Evolutionary conservation across 441 rosid species (phyloP).

Genomic region (Euphorbia corollata): DNA sequence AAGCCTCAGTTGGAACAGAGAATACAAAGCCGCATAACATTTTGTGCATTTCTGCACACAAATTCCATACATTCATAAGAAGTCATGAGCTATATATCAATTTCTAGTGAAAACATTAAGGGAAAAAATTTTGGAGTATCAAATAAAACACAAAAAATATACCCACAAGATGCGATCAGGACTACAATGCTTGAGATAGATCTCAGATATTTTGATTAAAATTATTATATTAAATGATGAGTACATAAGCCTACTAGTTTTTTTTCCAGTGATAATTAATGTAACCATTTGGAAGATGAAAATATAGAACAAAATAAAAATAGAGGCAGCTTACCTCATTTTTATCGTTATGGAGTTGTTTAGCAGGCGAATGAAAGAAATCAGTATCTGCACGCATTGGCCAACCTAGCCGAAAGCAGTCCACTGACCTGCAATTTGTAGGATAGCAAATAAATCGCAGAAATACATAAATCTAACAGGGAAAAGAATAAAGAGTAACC

Average conservation of each 20-base stretch:
- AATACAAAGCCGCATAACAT: not conserved
- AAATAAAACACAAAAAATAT: not conserved
- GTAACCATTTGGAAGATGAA: not conserved
- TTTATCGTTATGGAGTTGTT: constrained; percentile 32
- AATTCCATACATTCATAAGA: not conserved
- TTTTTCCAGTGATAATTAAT: not conserved
- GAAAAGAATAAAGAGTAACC: no score
- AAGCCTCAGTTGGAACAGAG: not conserved
- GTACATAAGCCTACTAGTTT: not conserved
- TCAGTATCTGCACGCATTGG: constrained; percentile 97
- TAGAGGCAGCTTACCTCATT: constrained; percentile 45
- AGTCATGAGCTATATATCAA: no score
- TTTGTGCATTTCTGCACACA: not conserved
- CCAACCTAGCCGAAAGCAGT: constrained; percentile 97
- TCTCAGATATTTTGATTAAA: no score
- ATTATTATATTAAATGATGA: no score
- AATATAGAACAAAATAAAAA: constrained; percentile 5
- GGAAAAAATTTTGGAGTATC: not conserved
- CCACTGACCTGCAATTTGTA: constrained; percentile 60
- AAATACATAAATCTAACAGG: not conserved
- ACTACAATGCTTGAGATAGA: not conserved
- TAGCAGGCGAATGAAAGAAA: constrained; percentile 52
- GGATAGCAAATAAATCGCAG: constrained; percentile 15
- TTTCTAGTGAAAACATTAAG: not conserved
- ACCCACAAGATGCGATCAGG: not conserved